These are phyloP conservation scores for Colletotrichum lentis DNA, from an alignment of 2,329 filamentous ascomycete species.

Conservation along the genomic window DNA sequence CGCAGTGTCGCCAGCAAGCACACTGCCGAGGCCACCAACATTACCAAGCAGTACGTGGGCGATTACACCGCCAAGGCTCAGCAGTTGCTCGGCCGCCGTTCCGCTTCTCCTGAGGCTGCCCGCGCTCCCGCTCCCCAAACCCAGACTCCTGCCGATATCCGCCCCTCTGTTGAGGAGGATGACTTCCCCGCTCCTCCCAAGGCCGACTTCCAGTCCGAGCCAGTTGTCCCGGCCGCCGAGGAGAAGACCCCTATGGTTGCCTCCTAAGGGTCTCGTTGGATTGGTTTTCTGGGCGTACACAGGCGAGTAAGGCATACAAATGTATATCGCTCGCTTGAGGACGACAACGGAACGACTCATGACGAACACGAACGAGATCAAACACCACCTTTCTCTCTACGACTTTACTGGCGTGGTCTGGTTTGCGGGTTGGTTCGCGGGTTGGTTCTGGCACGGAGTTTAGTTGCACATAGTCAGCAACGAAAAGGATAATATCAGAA, in stretches of 20 bases:
- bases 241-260: slow-evolving; percentile 42
- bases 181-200: slow-evolving; percentile 41
- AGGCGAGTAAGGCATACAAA: slow-evolving; percentile 15
- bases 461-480: slow-evolving; percentile 34
- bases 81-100: slow-evolving; percentile 64
- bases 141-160: slow-evolving; percentile 36
- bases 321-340: slow-evolving; percentile 34
- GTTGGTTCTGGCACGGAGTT: slow-evolving; percentile 30
- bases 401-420: slow-evolving; percentile 28
- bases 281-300: slow-evolving; percentile 36
- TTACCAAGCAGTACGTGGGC: slow-evolving; percentile 73
- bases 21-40: slow-evolving; percentile 67
- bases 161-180: slow-evolving; percentile 39
- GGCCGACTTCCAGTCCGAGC: slow-evolving; percentile 36
- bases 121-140: slow-evolving; percentile 47
- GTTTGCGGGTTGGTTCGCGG: slow-evolving; percentile 30
- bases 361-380: slow-evolving; percentile 34
- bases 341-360: slow-evolving; percentile 38
- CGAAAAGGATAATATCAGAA: slow-evolving; percentile 33
- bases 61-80: slow-evolving; percentile 75
- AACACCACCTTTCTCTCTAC: slow-evolving; percentile 26
- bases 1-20: slow-evolving; percentile 70
- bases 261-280: slow-evolving; percentile 36
- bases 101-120: slow-evolving; percentile 53
- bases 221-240: slow-evolving; percentile 41